Evolutionary conservation across 768 basidiomycete genomes (phyloP).

Genomic region (Lactarius sanguifluus): DNA sequence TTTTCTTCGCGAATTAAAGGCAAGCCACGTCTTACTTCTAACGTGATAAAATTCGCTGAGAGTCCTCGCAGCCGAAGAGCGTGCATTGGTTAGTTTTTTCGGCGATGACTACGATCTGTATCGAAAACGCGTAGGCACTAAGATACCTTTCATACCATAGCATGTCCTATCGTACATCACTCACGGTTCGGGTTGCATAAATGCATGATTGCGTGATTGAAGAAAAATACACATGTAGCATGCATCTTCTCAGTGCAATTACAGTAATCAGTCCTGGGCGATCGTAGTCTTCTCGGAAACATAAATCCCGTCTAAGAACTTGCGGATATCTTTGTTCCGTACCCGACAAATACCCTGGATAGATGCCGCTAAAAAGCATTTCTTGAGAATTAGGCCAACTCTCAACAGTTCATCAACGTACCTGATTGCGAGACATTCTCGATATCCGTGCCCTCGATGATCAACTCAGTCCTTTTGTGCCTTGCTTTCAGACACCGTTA

Average conservation of each 20-base stretch:
- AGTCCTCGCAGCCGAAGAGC: conserved; percentile 69
- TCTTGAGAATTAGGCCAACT: conserved; percentile 16
- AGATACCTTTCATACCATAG: conserved; percentile 82
- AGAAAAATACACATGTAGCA: conserved; percentile 33
- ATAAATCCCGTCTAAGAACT: conserved; percentile 95
- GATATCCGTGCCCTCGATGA: conserved; percentile 93
- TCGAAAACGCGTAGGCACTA: conserved; percentile 73
- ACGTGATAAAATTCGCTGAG: not conserved
- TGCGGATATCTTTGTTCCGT: conserved; percentile 99
- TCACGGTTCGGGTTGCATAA: conserved; percentile 2
- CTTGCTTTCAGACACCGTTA: conserved; percentile 80
- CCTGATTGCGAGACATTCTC: conserved; percentile 97
- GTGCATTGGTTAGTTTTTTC: conserved; percentile 79
- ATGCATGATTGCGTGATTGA: conserved; percentile 35
- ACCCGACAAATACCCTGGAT: conserved; percentile 97
- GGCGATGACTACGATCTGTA: conserved; percentile 84
- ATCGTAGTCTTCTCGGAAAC: conserved; percentile 81
- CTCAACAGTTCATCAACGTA: conserved; percentile 35
- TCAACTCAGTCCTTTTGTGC: conserved; percentile 93
- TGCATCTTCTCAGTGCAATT: conserved; percentile 22
- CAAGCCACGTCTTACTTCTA: conserved; percentile 41
- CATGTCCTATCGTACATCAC: not conserved
- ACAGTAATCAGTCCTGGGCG: conserved; percentile 30
- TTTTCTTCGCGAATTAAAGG: conserved; percentile 79
- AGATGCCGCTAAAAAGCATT: conserved; percentile 67